These are phyloP conservation scores for Phaeomoniella chlamydospora DNA, from an alignment of 2,329 filamentous ascomycete species.

Conservation along the genomic window DNA sequence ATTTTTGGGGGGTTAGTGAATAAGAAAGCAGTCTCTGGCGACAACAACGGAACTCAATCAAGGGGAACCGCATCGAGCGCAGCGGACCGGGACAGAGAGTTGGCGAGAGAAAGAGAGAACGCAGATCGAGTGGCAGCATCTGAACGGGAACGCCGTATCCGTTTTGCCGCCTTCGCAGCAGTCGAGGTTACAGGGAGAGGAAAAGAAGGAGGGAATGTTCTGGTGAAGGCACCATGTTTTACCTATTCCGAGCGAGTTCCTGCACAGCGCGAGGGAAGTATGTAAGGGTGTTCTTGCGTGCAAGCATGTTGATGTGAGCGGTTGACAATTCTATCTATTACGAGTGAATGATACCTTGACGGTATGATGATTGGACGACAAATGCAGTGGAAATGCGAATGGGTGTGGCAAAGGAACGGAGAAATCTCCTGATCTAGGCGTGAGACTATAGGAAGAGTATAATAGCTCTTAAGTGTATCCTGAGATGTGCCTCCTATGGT, in stretches of 20 bases:
- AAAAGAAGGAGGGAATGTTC: slow-evolving; percentile 36
- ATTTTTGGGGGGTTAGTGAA: slow-evolving; percentile 1
- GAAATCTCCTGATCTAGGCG: no score
- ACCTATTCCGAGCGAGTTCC: slow-evolving; percentile 8
- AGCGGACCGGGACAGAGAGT: slow-evolving; percentile 1
- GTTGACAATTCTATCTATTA: no score
- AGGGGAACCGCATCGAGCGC: slow-evolving; percentile 1
- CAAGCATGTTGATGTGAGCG: no score
- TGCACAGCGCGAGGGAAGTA: not conserved
- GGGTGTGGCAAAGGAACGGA: no score
- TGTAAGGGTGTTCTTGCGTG: no score
- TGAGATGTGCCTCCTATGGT: no score
- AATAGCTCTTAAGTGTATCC: no score
- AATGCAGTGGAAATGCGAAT: no score
- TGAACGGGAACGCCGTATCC: slow-evolving; percentile 35
- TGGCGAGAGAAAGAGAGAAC: slow-evolving; percentile 4
- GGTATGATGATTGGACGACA: no score
- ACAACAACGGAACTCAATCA: not conserved
- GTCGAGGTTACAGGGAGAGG: slow-evolving; percentile 43
- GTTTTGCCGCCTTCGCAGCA: slow-evolving; percentile 61
- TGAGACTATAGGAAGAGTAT: no score
- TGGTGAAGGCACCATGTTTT: slow-evolving; percentile 62
- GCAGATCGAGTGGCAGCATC: slow-evolving; percentile 2
- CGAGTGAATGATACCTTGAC: no score
- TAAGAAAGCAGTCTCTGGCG: not conserved